These are phyloP conservation scores for Penicillium capsulatum DNA, from an alignment of 2,329 filamentous ascomycete species.

Conservation along the genomic window DNA sequence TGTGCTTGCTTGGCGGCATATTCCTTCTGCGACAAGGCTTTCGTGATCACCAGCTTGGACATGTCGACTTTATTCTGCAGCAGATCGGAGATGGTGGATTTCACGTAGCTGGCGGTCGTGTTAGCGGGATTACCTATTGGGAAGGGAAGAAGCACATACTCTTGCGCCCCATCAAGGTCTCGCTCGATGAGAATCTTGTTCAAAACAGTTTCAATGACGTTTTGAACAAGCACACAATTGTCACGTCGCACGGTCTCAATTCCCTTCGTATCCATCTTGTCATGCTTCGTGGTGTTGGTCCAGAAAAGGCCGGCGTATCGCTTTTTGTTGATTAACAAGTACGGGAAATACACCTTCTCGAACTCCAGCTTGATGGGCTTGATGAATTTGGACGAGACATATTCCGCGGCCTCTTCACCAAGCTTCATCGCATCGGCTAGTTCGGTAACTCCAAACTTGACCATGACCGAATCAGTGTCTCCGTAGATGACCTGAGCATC, in stretches of 20 bases:
- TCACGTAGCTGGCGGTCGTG: slow-evolving; percentile 69
- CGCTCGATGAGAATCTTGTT: slow-evolving; percentile 93
- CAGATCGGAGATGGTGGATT: slow-evolving; percentile 89
- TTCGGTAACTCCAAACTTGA: slow-evolving; percentile 91
- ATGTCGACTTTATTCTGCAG: slow-evolving; percentile 98
- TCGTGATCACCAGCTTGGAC: slow-evolving; percentile 98
- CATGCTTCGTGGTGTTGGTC: slow-evolving; percentile 89
- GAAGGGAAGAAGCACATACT: slow-evolving; percentile 56
- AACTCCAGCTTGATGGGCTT: slow-evolving; percentile 99
- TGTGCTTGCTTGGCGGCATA: slow-evolving; percentile 94
- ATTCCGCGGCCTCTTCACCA: slow-evolving; percentile 85
- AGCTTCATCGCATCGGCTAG: slow-evolving; percentile 87
- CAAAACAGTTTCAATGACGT: slow-evolving; percentile 93
- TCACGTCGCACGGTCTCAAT: slow-evolving; percentile 97
- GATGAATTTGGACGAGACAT: slow-evolving; percentile 85
- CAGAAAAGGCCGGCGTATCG: slow-evolving; percentile 96
- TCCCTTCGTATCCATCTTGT: slow-evolving; percentile 99
- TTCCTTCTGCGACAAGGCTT: slow-evolving; percentile 84
- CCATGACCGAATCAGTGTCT: slow-evolving; percentile 99
- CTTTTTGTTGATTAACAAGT: slow-evolving; percentile 99
- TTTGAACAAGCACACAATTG: slow-evolving; percentile 92
- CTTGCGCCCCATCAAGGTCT: slow-evolving; percentile 84
- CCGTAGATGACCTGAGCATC: slow-evolving; percentile 97
- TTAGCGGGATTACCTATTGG: slow-evolving; percentile 34
- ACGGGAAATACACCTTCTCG: slow-evolving; percentile 98